Base-by-base conservation (phyloP, 2,329 filamentous ascomycete genomes). In the Fusarium chaquense region DNA sequence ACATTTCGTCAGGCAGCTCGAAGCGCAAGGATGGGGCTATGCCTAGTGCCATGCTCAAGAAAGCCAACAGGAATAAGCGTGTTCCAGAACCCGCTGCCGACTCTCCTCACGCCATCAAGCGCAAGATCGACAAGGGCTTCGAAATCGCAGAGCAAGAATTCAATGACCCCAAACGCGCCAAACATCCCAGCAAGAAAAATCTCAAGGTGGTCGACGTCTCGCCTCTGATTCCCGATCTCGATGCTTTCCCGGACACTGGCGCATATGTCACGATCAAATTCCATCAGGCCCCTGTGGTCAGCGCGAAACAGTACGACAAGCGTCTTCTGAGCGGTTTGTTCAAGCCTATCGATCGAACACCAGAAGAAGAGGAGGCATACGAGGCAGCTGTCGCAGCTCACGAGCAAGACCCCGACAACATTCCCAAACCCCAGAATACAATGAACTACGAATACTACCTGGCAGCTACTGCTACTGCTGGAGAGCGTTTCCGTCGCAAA, bases 181-280 rank as follows among this genome's bases (percentile, higher is more conserved):
- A 83, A 71, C 88, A 90, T 74, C 89, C 87, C 6, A 83, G 83
- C 49, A 90, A 89, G 79, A 85, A 82, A 71, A 76, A 87, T 68
- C 78, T 90, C 63, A 86, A 85, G 73, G 80, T 90, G 5, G 83
- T 90, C 18, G 86, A 89, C 44, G 85, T 86, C 20, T 86, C 84
- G 64, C 88, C 89, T 30, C 78, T 92, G 40, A 78, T 91, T 20
- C 90, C 90, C 8, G 90, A 92, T 73, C 83, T 90, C 43, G 87
- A 90, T 63, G 86, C 88, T n/a, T 90, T 91, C 81, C 89, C 89
- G 49, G 90, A 92, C 77, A 87, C 87, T 4, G 89, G 90, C 57
- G 89, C 89, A 65, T 92, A 91, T 75, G 87, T 91, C 67, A 88
- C 89, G 16, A 84, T 91, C 80, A 91, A 91, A 78, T 91, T 91